A percentile compares a stretch with the other conserved stretches of the same genome.
Evolutionary conservation across 306 rosid genomes (phyloP).

Genomic region (Gastrolobium villosum): DNA sequence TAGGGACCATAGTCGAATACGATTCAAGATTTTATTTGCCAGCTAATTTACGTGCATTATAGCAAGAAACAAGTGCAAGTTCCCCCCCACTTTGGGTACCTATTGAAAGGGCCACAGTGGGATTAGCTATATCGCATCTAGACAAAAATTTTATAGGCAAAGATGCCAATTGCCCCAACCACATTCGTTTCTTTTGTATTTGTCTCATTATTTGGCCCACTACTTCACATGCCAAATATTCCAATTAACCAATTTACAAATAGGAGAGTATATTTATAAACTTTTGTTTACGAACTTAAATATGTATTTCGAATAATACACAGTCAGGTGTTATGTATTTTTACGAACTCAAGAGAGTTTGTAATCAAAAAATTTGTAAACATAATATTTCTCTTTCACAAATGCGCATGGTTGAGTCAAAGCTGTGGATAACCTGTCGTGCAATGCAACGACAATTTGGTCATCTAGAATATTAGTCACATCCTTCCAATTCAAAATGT

Average conservation of each 20-base stretch:
- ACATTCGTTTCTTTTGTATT: slow-evolving; percentile 17
- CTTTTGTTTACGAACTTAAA: no score
- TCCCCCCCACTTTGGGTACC: neutral
- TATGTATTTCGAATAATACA: no score
- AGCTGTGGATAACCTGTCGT: neutral
- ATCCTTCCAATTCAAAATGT: neutral
- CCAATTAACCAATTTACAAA: neutral
- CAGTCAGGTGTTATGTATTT: no score
- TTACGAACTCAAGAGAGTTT: no score
- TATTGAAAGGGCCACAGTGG: neutral
- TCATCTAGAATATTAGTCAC: neutral
- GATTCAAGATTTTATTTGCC: neutral
- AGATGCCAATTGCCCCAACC: slow-evolving; percentile 1
- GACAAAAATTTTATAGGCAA: neutral
- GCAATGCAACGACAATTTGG: neutral
- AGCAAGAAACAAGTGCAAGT: neutral
- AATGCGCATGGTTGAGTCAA: neutral
- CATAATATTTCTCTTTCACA: neutral
- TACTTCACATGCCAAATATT: slow-evolving; percentile 18
- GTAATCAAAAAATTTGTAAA: no score
- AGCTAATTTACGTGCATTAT: neutral
- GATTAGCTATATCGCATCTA: no score
- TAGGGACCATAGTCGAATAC: neutral
- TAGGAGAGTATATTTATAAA: no score
- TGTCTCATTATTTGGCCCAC: neutral